phyloP scores from a whole-genome alignment of 805 yeast species.

The Lachancea thermotolerans region DNA sequence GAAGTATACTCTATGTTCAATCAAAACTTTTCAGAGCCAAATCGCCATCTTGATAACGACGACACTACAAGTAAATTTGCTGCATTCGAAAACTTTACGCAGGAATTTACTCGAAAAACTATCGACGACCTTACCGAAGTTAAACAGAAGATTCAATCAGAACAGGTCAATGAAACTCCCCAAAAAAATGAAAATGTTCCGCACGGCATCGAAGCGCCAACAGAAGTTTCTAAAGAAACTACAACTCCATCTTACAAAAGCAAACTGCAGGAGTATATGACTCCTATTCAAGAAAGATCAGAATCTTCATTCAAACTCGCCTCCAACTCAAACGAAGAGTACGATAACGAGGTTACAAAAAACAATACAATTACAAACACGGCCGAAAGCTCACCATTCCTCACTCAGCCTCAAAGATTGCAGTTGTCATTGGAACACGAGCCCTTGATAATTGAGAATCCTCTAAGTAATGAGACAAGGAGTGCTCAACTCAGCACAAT shows the following conservation, averaged over 20 bases:
- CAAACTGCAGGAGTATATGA: constrained; percentile 20
- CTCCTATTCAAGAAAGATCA: constrained; percentile 26
- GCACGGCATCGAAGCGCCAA: too few species aligned
- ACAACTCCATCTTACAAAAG: constrained; percentile 9
- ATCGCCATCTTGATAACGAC: constrained; percentile 17
- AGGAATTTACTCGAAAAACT: constrained; percentile 30
- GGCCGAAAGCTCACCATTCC: constrained; percentile 26
- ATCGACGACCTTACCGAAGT: constrained; percentile 35
- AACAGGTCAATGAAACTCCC: constrained; percentile 2
- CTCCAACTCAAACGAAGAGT: constrained; percentile 17
- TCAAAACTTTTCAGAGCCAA: constrained; percentile 28
- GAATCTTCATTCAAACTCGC: constrained; percentile 11
- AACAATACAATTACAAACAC: constrained; percentile 6
- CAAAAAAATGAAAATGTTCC: not conserved
- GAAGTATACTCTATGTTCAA: constrained; percentile 76
- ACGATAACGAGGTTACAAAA: constrained; percentile 9
- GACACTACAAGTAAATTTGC: constrained; percentile 23
- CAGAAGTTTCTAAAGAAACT: not conserved
- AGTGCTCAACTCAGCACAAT: constrained; percentile 34
- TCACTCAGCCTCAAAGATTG: constrained; percentile 23
- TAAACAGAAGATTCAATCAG: constrained; percentile 6
- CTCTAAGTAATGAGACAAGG: constrained; percentile 41
- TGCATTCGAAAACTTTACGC: constrained; percentile 31
- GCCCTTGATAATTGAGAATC: constrained; percentile 30
- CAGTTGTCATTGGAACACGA: not conserved